Evolutionary conservation across 164 flowering plant genomes (phyloP).

Genomic region (Vitis rotundifolia): DNA sequence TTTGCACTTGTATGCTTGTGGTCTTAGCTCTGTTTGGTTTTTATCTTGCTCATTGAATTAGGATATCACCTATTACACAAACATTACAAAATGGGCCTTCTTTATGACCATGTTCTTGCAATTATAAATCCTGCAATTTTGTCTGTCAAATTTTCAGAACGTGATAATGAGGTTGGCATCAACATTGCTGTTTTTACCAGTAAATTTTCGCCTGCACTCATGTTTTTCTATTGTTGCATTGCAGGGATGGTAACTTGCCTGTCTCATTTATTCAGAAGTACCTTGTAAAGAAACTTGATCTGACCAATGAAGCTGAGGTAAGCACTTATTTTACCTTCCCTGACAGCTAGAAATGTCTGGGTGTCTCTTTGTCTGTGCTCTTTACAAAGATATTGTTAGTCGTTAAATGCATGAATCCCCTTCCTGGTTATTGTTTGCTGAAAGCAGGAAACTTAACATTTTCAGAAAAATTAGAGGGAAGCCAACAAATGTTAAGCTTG

Average conservation of each 20-base stretch:
- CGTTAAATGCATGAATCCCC: too few species aligned
- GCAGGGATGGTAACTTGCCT: conserved; percentile 78
- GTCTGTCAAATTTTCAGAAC: not conserved
- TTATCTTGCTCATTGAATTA: too few species aligned
- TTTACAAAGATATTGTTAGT: too few species aligned
- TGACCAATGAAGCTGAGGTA: conserved; percentile 81
- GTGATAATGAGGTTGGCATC: not conserved
- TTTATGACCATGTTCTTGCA: not conserved
- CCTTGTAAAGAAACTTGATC: conserved; percentile 75
- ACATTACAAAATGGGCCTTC: not conserved
- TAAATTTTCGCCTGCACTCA: not conserved
- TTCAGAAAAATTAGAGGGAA: not conserved
- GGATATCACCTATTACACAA: too few species aligned
- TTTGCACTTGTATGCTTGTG: too few species aligned
- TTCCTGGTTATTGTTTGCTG: not conserved
- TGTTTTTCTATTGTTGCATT: conserved; percentile 9
- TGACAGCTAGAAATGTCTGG: not conserved
- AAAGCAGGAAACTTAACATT: not conserved
- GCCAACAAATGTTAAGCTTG: too few species aligned
- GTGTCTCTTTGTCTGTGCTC: not conserved
- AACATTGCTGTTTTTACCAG: too few species aligned
- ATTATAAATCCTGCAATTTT: not conserved
- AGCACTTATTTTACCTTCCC: conserved; percentile 13
- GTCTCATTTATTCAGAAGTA: conserved; percentile 82
- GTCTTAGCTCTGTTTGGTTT: too few species aligned